These are phyloP conservation scores for Schizothecium vesticola DNA, from an alignment of 495 filamentous ascomycete species.

Conservation along the genomic window DNA sequence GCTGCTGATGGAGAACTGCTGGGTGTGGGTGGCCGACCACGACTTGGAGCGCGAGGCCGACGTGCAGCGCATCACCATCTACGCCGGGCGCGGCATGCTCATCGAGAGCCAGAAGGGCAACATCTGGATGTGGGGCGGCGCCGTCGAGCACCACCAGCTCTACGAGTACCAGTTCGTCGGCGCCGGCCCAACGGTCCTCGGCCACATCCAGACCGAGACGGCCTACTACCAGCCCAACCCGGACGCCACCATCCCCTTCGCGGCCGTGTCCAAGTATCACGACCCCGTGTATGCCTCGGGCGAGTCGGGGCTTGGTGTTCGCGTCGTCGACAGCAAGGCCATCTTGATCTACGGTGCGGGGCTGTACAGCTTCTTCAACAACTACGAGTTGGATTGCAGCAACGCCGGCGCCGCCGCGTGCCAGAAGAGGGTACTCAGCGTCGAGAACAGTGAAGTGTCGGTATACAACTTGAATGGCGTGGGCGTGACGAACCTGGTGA, in stretches of 20 bases:
- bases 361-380: slow-evolving; percentile 54
- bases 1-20: slow-evolving; percentile 62
- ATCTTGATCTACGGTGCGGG: slow-evolving; percentile 65
- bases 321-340: slow-evolving; percentile 46
- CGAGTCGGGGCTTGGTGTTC: slow-evolving; percentile 51
- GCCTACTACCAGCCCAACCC: slow-evolving; percentile 68
- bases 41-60: slow-evolving; percentile 58
- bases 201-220: slow-evolving; percentile 77
- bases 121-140: slow-evolving; percentile 52
- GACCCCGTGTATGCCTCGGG: slow-evolving; percentile 63
- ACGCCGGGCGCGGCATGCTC: slow-evolving; percentile 61
- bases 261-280: slow-evolving; percentile 49
- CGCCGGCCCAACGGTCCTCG: slow-evolving; percentile 59
- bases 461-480: slow-evolving; percentile 52
- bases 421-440: slow-evolving; percentile 57
- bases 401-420: slow-evolving; percentile 45
- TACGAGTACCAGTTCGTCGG: slow-evolving; percentile 75
- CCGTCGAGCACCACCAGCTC: slow-evolving; percentile 64
- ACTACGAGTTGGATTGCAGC: slow-evolving; percentile 41
- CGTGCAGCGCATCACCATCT: slow-evolving; percentile 63
- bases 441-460: slow-evolving; percentile 41
- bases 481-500: slow-evolving; percentile 40
- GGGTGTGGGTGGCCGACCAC: slow-evolving; percentile 70
- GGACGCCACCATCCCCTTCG: slow-evolving; percentile 59
- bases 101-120: slow-evolving; percentile 51